A percentile compares a stretch with the other conserved stretches of the same genome.
These are phyloP conservation scores for Trichopus zeylanicus DNA, from an alignment of 116 monocot species.

Conservation along the genomic window DNA sequence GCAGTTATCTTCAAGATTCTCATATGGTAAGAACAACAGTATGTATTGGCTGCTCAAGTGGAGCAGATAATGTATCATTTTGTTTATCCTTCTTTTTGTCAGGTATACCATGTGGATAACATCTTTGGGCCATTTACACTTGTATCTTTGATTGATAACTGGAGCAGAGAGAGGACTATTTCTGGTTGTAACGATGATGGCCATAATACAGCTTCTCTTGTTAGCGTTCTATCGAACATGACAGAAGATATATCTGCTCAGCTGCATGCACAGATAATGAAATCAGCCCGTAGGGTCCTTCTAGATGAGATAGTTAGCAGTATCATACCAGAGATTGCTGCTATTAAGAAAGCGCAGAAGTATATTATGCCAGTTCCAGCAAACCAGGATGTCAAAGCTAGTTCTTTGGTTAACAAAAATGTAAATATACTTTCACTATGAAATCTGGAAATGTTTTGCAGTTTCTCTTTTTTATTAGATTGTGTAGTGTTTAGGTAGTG, in stretches of 20 bases:
- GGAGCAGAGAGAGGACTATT: slow-evolving; percentile 26
- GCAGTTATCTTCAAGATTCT: slow-evolving; percentile 74
- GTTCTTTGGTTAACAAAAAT: slow-evolving; percentile 10
- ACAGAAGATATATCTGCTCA: slow-evolving; percentile 57
- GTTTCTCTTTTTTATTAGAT: background rate
- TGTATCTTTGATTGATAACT: slow-evolving; percentile 57
- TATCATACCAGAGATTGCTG: slow-evolving; percentile 61
- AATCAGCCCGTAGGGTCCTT: slow-evolving; percentile 56
- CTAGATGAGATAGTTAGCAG: slow-evolving; percentile 76
- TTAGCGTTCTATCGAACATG: slow-evolving; percentile 37
- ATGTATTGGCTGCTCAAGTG: background rate
- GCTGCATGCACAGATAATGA: slow-evolving; percentile 72
- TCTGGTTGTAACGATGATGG: slow-evolving; percentile 15
- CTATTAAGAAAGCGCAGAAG: slow-evolving; percentile 47
- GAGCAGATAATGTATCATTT: no score
- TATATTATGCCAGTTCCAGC: slow-evolving; percentile 12
- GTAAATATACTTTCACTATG: background rate
- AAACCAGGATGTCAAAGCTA: slow-evolving; percentile 18
- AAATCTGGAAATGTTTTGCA: background rate
- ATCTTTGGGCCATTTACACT: slow-evolving; percentile 72
- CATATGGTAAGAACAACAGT: slow-evolving; percentile 46
- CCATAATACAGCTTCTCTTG: slow-evolving; percentile 18
- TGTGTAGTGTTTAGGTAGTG: background rate
- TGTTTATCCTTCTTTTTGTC: slow-evolving; percentile 7
- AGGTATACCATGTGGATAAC: slow-evolving; percentile 69